A percentile compares a stretch with the other conserved stretches of the same genome.
Evolutionary conservation across 257 asterid genomes (phyloP).

Genomic region (Forsythia suspensa): DNA sequence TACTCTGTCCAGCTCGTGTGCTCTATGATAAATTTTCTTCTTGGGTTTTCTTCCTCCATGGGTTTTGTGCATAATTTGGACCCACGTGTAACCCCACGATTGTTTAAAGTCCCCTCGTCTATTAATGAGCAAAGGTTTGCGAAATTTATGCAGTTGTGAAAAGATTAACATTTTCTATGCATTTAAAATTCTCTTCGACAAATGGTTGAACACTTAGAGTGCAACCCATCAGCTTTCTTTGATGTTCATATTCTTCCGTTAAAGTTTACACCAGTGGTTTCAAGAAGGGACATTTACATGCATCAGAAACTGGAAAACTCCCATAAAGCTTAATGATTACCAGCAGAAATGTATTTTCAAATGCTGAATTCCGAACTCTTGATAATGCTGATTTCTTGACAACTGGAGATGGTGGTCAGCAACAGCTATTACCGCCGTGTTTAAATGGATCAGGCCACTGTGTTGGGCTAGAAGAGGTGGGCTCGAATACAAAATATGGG

Average conservation of each 20-base stretch:
- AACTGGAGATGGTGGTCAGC: neutral
- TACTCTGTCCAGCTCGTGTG: conserved; percentile 76
- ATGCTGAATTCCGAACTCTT: neutral
- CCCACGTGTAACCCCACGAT: conserved; percentile 27
- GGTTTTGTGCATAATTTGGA: conserved; percentile 52
- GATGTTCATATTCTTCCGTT: neutral
- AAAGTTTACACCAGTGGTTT: neutral
- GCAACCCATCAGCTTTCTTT: conserved; percentile 6
- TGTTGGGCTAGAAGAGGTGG: too few relatives aligned
- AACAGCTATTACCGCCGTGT: neutral
- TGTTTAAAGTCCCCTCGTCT: conserved; percentile 7
- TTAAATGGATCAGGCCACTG: neutral
- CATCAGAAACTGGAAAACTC: neutral
- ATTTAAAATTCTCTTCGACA: conserved; percentile 32
- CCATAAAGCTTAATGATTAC: neutral
- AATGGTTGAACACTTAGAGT: conserved; percentile 37
- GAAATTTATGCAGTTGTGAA: conserved; percentile 17
- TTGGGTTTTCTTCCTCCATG: conserved; percentile 73
- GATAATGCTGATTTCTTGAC: neutral
- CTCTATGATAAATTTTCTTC: conserved; percentile 76
- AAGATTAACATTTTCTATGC: conserved; percentile 18
- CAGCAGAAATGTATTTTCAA: conserved; percentile 4
- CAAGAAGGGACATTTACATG: neutral
- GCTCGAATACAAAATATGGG: too few relatives aligned
- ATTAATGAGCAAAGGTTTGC: conserved; percentile 5